Base-by-base conservation (phyloP, 176 grass and related monocot species). In the Carex littledalei region DNA sequence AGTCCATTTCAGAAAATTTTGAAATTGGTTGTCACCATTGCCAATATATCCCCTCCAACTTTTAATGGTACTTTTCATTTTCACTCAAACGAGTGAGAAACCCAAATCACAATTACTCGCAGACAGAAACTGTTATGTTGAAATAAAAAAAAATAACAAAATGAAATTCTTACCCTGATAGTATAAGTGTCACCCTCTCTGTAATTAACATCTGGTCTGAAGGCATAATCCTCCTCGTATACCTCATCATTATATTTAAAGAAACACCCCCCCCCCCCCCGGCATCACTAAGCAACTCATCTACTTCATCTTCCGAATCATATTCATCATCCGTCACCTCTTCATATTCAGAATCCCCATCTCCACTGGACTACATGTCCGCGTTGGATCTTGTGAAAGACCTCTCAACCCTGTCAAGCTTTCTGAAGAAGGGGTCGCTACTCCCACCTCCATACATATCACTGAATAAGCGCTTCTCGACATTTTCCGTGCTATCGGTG, bases 271-370 rank as follows among this genome's bases (percentile, higher is more conserved):
- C 26, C 24, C 24, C 0, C 0, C 24, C 24, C 24, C 24, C 0
- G 24, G 24, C 24, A 24, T 24, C 24, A 24, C 86, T 76, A 54
- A 98, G 80, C 78, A 80, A 83, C 16, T 89, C 78, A 45, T 85
- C 87, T 90, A 98, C 87, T n/a, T 93, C 90, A 90, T 98, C 91
- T 10, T 83, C 18, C 20, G 96, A 89, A 90, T 94, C 84, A 52
- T 35, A 3, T 35, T 3, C 34, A 35, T 7, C 56, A 31, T 61
- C 58, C 20, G 57, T 26, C 47, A 52, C 14, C 56, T 79, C 60
- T 63, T 53, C 26, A 71, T 84, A 82, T 39, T 50, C 16, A 83
- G 83, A 90, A 73, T 58, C 84, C 52, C 1, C 88, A 20, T 75
- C 67, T 10, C 11, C 70, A 84, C 86, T 67, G 65, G 50, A 65